phyloP scores from a whole-genome alignment of 345 rosid genomes.

The Anacardium occidentale region DNA sequence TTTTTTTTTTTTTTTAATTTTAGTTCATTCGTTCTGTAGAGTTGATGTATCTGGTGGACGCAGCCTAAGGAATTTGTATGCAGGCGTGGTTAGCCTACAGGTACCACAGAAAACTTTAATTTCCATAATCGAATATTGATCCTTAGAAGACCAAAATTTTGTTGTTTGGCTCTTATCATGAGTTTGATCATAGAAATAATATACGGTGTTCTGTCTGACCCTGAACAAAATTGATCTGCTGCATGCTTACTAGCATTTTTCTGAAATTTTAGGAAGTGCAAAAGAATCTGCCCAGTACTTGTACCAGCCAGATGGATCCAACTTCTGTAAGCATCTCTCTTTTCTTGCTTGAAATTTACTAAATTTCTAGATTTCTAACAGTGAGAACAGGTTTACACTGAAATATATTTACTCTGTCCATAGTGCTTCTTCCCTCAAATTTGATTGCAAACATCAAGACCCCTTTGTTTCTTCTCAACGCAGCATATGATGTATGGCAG shows the following conservation, averaged over 20 bases:
- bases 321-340: slow-evolving; percentile 56
- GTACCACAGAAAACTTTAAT: slow-evolving; percentile 27
- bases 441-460: slow-evolving; percentile 62
- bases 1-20: background rate
- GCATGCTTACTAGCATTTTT: background rate
- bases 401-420: background rate
- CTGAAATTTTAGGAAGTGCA: slow-evolving; percentile 51
- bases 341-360: slow-evolving; percentile 12
- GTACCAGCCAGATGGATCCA: slow-evolving; percentile 71
- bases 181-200: too few relatives aligned
- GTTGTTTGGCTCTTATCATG: too few relatives aligned
- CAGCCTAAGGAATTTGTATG: slow-evolving; percentile 59
- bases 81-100: slow-evolving; percentile 81
- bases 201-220: background rate
- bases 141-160: too few relatives aligned
- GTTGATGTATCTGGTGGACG: slow-evolving; percentile 80
- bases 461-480: slow-evolving; percentile 74
- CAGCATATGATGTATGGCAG: slow-evolving; percentile 91
- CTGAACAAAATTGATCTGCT: too few relatives aligned
- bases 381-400: background rate
- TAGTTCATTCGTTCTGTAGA: slow-evolving; percentile 39
- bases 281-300: slow-evolving; percentile 63
- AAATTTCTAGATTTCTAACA: background rate
- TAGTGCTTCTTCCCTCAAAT: slow-evolving; percentile 93
- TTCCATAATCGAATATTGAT: too few relatives aligned